Conservation (phyloP, 2,329 filamentous ascomycete species). For the Chalaropsis thielavioides region DNA sequence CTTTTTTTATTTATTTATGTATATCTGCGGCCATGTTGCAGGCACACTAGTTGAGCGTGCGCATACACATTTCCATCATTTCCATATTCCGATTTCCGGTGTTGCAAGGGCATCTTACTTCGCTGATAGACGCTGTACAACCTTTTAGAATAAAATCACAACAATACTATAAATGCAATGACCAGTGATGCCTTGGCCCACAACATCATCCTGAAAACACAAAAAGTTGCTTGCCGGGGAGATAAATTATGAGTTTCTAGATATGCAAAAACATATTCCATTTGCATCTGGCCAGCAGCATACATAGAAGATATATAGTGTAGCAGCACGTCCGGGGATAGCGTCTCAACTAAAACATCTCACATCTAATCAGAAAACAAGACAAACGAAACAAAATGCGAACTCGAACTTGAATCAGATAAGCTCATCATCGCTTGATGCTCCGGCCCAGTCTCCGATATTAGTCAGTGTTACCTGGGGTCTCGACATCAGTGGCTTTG, state of each 20-base stretch:
- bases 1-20: background rate
- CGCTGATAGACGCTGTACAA: background rate
- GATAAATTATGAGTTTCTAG: too few relatives aligned
- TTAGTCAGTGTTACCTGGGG: background rate
- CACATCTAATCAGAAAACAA: background rate
- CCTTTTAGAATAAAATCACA: background rate
- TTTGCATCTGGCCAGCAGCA: too few relatives aligned
- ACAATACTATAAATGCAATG: background rate
- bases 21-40: background rate
- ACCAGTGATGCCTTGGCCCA: background rate
- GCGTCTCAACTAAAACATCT: background rate
- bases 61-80: background rate
- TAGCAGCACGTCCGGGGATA: background rate
- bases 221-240: background rate
- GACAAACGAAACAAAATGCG: background rate
- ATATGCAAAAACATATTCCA: too few relatives aligned
- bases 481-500: background rate
- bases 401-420: background rate
- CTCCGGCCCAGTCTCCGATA: conserved; percentile 11
- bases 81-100: background rate
- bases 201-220: background rate
- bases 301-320: too few relatives aligned
- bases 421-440: conserved; percentile 13
- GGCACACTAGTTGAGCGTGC: background rate
- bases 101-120: background rate